Evolutionary conservation across 371 early-diverging fungal genomes (phyloP).

Genomic region (Cokeromyces recurvatus): DNA sequence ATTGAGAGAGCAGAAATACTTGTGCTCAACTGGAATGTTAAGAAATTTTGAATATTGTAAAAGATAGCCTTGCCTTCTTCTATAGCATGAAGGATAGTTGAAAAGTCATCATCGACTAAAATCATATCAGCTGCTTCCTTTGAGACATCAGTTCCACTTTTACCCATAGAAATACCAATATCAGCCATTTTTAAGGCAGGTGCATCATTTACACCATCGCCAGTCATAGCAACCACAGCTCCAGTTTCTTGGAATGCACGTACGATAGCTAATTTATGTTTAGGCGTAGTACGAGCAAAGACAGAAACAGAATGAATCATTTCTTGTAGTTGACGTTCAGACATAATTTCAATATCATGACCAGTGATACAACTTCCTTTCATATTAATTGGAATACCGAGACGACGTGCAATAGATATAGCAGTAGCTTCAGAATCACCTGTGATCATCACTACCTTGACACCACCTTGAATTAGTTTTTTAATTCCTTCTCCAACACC

Average conservation of each 20-base stretch:
- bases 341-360: slow-evolving; percentile 63
- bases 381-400: slow-evolving; percentile 65
- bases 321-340: slow-evolving; percentile 59
- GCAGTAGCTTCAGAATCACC: slow-evolving; percentile 88
- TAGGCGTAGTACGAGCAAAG: slow-evolving; percentile 90
- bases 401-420: slow-evolving; percentile 69
- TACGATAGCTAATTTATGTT: slow-evolving; percentile 87
- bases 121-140: slow-evolving; percentile 94
- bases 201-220: slow-evolving; percentile 97
- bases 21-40: slow-evolving; percentile 86
- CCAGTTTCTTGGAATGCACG: slow-evolving; percentile 72
- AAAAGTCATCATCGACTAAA: slow-evolving; percentile 83
- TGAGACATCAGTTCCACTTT: slow-evolving; percentile 85
- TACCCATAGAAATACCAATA: slow-evolving; percentile 91
- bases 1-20: slow-evolving; percentile 80
- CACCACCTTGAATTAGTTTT: slow-evolving; percentile 64
- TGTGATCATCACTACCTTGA: slow-evolving; percentile 86
- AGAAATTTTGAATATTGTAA: slow-evolving; percentile 90
- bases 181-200: slow-evolving; percentile 87
- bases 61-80: slow-evolving; percentile 93
- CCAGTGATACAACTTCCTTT: slow-evolving; percentile 65
- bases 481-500: slow-evolving; percentile 65
- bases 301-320: slow-evolving; percentile 59
- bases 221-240: slow-evolving; percentile 85
- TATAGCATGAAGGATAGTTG: slow-evolving; percentile 79